Base-by-base conservation (phyloP, 495 filamentous ascomycete genomes). In the Penicillium fimorum region DNA sequence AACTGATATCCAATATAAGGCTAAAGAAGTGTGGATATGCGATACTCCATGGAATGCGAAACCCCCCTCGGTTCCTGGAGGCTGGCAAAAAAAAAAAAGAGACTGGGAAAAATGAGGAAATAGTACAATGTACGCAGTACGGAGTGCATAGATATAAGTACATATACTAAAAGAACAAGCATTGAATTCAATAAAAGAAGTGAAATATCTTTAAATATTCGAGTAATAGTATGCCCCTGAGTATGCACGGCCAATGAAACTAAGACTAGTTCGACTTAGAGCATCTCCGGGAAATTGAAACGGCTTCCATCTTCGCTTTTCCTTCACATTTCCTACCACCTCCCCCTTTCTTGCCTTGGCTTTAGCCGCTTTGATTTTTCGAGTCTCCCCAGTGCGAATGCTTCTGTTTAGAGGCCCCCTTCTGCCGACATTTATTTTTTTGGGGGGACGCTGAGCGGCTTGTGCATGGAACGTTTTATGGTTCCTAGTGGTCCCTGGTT, bases 401-500 rank as follows among this genome's bases (percentile, higher is more conserved):
- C 48, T 45, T 42, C 27, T 51, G 27, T 49, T 41, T 17, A 25
- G 40, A 20, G 42, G 46, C 29, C 38, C 37, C 50, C 60, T 60
- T 53, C 53, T 63, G 58, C 50, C 59, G 42, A 32, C 30, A 32
- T 37, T 42, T 20, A 24, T 56, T 61, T 56, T 59, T 66, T 60
- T 53, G 53, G 41, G 50, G 49, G 42, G 52, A 56, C 65, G 55
- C 44, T 64, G 55, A 59, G 43, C 57, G 59, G 54, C 48, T 53
- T 55, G 57, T 66, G 64, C 40, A 67, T 67, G 62, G 56, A 44
- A 59, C 53, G 56, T 49, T 53, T 55, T 61, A 57, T 59, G 55
- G 62, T 65, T 67, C 62, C 52, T 47, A 42, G 59, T 58, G 62
- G 63, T 66, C 56, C 63, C 63, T 63, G 63, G 60, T 68, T 66